Conservation (phyloP, 164 flowering plant species). For the Stephania yunnanensis region DNA sequence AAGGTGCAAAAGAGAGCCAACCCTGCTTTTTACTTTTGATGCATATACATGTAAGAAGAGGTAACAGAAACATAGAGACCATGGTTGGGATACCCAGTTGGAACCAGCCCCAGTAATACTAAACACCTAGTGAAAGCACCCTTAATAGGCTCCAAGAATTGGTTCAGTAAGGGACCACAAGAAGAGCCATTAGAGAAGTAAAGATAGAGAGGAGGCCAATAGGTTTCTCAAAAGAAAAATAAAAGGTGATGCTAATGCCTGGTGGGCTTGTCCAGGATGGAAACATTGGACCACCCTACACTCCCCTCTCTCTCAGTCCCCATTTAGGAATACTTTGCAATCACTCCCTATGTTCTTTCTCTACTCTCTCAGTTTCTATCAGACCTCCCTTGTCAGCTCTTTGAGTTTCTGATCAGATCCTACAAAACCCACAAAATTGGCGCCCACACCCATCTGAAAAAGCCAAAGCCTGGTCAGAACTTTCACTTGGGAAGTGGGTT, state of each 20-base stretch:
- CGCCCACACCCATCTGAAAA: background rate
- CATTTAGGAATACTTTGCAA: background rate
- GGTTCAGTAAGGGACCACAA: slow-evolving; percentile 1
- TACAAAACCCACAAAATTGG: background rate
- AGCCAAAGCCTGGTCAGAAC: background rate
- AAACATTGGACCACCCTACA: background rate
- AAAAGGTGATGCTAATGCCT: background rate
- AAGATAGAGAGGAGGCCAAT: background rate
- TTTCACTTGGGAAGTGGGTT: background rate
- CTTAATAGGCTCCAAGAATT: background rate
- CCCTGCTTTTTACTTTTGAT: no score
- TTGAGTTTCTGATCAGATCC: background rate
- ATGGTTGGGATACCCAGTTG: background rate
- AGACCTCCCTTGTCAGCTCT: background rate
- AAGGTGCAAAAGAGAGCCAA: no score
- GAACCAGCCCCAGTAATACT: background rate
- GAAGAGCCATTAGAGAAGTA: background rate
- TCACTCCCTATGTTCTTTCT: background rate
- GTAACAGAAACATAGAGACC: background rate
- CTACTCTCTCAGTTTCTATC: background rate
- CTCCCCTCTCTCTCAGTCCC: background rate
- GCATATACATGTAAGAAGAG: background rate
- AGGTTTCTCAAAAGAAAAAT: slow-evolving; percentile 1
- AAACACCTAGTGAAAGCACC: background rate
- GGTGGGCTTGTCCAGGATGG: background rate